These are phyloP conservation scores for Galeopsis tetrahit DNA, from an alignment of 257 asterid species.

Conservation along the genomic window DNA sequence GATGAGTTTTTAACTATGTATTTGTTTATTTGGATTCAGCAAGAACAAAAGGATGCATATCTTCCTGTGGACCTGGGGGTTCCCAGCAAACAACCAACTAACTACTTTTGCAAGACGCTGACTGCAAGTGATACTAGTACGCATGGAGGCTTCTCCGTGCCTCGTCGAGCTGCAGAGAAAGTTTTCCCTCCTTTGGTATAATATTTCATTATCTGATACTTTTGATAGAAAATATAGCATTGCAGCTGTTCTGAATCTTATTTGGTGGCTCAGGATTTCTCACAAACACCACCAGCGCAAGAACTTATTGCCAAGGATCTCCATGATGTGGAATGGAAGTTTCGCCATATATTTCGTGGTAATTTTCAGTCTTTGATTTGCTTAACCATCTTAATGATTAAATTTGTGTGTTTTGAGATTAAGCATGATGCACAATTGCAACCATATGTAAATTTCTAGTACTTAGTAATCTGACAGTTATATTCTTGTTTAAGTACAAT, in stretches of 20 bases:
- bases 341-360: slow-evolving; percentile 91
- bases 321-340: slow-evolving; percentile 91
- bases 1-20: slow-evolving; percentile 16
- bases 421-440: slow-evolving; percentile 4
- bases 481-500: background rate
- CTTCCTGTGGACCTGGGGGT: slow-evolving; percentile 85
- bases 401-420: slow-evolving; percentile 4
- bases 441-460: background rate
- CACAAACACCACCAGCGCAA: slow-evolving; percentile 89
- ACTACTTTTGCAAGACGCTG: slow-evolving; percentile 91
- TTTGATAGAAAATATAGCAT: background rate
- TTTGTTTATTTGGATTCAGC: slow-evolving; percentile 44
- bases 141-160: slow-evolving; percentile 97
- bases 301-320: slow-evolving; percentile 93
- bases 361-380: slow-evolving; percentile 29
- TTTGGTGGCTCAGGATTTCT: slow-evolving; percentile 62
- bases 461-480: background rate
- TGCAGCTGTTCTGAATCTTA: background rate
- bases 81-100: slow-evolving; percentile 86
- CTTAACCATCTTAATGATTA: slow-evolving; percentile 12
- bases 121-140: slow-evolving; percentile 98
- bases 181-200: slow-evolving; percentile 93
- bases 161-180: slow-evolving; percentile 99
- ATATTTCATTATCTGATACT: background rate
- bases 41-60: slow-evolving; percentile 85